Evolutionary conservation across 148 eudicot species (phyloP), one percentile per base, ranked within the genome.

Genomic region (Talinum fruticosum): DNA sequence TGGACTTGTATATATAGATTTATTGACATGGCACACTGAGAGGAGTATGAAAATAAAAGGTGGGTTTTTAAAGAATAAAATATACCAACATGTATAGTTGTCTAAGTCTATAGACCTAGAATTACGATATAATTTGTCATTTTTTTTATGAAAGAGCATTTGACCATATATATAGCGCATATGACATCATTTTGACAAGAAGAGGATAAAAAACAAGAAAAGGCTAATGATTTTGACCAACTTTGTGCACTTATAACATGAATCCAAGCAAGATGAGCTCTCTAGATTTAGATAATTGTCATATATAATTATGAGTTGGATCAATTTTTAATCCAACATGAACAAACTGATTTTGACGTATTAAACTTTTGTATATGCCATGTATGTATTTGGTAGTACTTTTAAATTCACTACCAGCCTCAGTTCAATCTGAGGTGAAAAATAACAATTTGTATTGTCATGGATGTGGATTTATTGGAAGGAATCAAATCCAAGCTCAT

Each of bases 401-500:
- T 51, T n/a, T n/a, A n/a, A 51, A 51, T 51, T 51, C 23, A 51
- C 57, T 51, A 51, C 57, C 57, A 18, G 16, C 57, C n/a, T 51
- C 57, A 51, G 2, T 51, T 51, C 23, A 51, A 51, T 15, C 73
- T 79, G 66, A 73, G 67, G 32, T 35, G 49, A 29, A 61, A 51
- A 32, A 24, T 37, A 29, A 32, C 38, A 32, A 19, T 73, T 49
- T 57, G 34, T 66, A 65, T 76, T 36, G 23, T 66, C 51, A 38
- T 35, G 24, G 41, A 15, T 62, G 24, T 34, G 78, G 6, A 57
- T 69, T 74, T 37, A 78, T 47, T 57, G 57, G 44, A 80, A 32
- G 71, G 24, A 23, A 59, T 59, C 80, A 69, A 84, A 82, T 72
- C 84, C 87, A 57, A 85, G 87, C 69, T 85, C 87, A 73, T 85